Conservation (phyloP, 768 basidiomycete species). For the Mycena vitilis region DNA sequence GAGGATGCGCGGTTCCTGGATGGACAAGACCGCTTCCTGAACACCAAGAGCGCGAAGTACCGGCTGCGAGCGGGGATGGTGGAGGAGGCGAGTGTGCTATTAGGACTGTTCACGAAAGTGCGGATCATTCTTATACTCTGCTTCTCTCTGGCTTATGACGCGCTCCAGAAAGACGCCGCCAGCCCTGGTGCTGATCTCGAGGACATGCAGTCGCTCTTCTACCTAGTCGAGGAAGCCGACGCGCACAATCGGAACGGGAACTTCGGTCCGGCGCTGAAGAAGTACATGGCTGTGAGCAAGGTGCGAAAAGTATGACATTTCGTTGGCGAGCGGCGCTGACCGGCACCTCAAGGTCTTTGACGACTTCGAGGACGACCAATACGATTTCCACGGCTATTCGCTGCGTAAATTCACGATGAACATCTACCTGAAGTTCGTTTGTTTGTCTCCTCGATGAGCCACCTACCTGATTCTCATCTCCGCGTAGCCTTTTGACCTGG, state of each 20-base stretch:
- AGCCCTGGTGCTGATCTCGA: slow-evolving; percentile 84
- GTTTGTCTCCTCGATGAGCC: background rate
- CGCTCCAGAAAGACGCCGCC: slow-evolving; percentile 81
- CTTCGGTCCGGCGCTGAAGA: slow-evolving; percentile 84
- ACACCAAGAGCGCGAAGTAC: slow-evolving; percentile 95
- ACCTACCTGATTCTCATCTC: slow-evolving; percentile 23
- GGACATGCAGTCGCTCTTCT: slow-evolving; percentile 96
- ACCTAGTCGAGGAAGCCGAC: slow-evolving; percentile 84
- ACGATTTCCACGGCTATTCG: slow-evolving; percentile 97
- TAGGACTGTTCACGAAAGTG: slow-evolving; percentile 94
- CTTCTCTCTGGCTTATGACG: background rate
- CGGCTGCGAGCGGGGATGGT: slow-evolving; percentile 84
- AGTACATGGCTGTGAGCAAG: slow-evolving; percentile 74
- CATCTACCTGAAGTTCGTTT: slow-evolving; percentile 83
- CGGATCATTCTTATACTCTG: slow-evolving; percentile 32
- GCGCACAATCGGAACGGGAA: slow-evolving; percentile 74
- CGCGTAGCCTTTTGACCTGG: slow-evolving; percentile 77
- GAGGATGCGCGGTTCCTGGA: slow-evolving; percentile 89
- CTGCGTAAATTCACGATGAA: slow-evolving; percentile 89
- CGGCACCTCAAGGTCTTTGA: slow-evolving; percentile 70
- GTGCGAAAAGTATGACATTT: too few relatives aligned
- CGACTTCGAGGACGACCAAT: slow-evolving; percentile 94
- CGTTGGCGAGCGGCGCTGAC: too few relatives aligned
- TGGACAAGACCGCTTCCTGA: slow-evolving; percentile 94
- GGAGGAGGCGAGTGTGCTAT: slow-evolving; percentile 76